Conservation (phyloP, 192 early-diverging fungal species). For the Bifiguratus adelaidae region DNA sequence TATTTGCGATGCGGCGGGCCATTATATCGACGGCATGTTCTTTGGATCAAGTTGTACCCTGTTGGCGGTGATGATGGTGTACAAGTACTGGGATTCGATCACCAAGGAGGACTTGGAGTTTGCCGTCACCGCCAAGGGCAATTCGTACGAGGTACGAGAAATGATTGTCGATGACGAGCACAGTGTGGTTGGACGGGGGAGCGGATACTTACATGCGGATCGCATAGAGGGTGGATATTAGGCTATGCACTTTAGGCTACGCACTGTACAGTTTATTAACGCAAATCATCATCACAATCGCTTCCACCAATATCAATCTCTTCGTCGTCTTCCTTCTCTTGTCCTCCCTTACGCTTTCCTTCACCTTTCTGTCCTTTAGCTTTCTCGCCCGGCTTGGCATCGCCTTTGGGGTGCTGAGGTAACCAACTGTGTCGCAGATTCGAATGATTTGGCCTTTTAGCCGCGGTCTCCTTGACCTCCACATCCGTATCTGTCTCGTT, state of each 20-base stretch:
- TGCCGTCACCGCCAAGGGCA: conserved; percentile 71
- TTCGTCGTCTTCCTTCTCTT: conserved; percentile 29
- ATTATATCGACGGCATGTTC: conserved; percentile 89
- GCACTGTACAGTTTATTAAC: no score
- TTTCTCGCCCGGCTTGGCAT: no score
- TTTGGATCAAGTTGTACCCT: conserved; percentile 73
- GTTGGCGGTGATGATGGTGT: conserved; percentile 88
- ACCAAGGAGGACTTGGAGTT: conserved; percentile 91
- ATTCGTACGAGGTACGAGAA: conserved; percentile 79
- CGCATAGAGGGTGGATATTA: no score
- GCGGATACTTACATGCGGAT: no score
- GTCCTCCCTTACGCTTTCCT: no score
- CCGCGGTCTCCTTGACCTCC: neutral
- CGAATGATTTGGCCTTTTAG: no score
- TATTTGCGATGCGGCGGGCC: conserved; percentile 70
- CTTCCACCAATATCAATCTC: conserved; percentile 44
- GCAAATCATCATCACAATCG: conserved; percentile 41
- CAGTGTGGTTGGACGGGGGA: no score
- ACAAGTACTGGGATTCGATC: conserved; percentile 91
- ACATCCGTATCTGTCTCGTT: neutral
- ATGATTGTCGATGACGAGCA: conserved; percentile 43
- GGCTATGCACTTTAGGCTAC: no score
- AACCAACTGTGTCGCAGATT: no score
- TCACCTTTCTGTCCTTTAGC: no score
- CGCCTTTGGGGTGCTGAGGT: no score